Base-by-base conservation (phyloP, 148 eudicot genomes). In the Linanthus parryae region DNA sequence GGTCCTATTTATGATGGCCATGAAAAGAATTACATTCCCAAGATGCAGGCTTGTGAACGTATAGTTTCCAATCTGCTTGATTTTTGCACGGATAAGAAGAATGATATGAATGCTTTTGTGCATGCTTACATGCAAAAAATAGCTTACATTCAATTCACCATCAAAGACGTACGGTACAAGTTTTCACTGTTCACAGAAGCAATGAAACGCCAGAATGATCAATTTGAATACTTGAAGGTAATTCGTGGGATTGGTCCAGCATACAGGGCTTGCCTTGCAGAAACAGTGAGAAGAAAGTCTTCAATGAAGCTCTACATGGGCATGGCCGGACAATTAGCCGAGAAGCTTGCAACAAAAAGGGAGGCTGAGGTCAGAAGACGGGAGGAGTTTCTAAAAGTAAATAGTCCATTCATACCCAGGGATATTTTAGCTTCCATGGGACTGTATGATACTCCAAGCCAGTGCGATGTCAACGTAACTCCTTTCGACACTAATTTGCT, bases 301-400 rank as follows among this genome's bases (percentile, higher is more conserved):
- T 79, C 85, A 18, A 82, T 80, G 99, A 94, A 88, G 74, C 85
- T 94, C 57, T 94, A 84, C 61, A 94, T 94, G 96, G 99, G 99
- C 47, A 80, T 80, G 84, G 99, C 95, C 48, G 99, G 99, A 26
- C 94, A 80, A 52, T 68, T 88, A 67, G 99, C 99, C n/a, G 99
- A 94, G 66, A 78, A 80, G 65, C 95, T 94, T 59, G 99, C 99
- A 29, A 71, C 72, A 28, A 85, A 78, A 70, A 82, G 99, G 77
- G 96, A 88, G 46, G 73, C 53, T 25, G 99, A 94, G 61, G 74
- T 88, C 62, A 75, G 81, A 60, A 84, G 74, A 63, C 68, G 99
- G 24, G 99, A 94, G 48, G 84, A 84, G 27, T 94, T 94, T 65
- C 61, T 85, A 25, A 88, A 84, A 73, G 67, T 63, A 55, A 86